These are phyloP conservation scores for Forsythia viridissima DNA, from an alignment of 257 asterid species.

Conservation along the genomic window DNA sequence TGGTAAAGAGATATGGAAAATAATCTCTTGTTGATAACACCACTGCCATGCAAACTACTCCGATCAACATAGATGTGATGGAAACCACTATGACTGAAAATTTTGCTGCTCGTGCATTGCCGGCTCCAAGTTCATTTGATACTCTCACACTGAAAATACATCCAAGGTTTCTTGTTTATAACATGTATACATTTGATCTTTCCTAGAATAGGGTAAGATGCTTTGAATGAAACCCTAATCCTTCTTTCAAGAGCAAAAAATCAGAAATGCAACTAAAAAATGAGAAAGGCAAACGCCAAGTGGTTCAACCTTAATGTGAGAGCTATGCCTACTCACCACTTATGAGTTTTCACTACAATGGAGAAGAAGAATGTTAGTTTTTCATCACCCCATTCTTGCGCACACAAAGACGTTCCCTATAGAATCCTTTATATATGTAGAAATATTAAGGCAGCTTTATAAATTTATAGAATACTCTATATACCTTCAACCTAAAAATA, in stretches of 20 bases:
- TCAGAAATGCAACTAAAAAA: not conserved
- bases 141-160: slow-evolving; percentile 64
- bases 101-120: slow-evolving; percentile 69
- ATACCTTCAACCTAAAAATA: not conserved
- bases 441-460: not conserved
- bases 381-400: not conserved
- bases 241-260: not conserved
- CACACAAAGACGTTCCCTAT: not conserved
- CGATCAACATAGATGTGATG: slow-evolving; percentile 53
- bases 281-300: no score
- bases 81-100: slow-evolving; percentile 76
- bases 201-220: not conserved
- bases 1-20: slow-evolving; percentile 69
- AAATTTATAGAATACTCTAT: no score
- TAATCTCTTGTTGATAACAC: slow-evolving; percentile 53
- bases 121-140: slow-evolving; percentile 85
- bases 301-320: no score
- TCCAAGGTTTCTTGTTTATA: not conserved
- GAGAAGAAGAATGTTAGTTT: no score
- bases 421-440: not conserved
- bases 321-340: no score
- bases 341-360: no score
- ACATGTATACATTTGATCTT: not conserved
- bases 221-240: not conserved
- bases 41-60: slow-evolving; percentile 39